Conservation (phyloP, 2,329 filamentous ascomycete species). For the Aspergillus quadrilineatus region DNA sequence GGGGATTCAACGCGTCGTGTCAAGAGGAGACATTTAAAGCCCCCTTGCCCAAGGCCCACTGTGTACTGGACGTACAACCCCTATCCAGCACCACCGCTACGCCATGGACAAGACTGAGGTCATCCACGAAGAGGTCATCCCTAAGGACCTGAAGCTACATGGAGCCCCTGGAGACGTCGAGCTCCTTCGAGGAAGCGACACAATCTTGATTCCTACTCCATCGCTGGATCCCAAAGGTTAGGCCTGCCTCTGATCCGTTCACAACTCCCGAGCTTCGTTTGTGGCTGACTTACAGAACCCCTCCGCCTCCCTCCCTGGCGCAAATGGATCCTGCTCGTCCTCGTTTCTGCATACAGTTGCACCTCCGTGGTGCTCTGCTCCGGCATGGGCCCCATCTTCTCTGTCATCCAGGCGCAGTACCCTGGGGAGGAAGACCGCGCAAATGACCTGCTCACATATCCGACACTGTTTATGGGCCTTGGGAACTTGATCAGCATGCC, state of each 20-base stretch:
- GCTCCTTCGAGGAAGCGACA: slow-evolving; percentile 7
- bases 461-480: slow-evolving; percentile 14
- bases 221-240: slow-evolving; percentile 12
- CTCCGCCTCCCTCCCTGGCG: slow-evolving; percentile 13
- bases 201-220: slow-evolving; percentile 11
- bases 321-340: slow-evolving; percentile 10
- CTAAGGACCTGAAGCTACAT: background rate
- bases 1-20: background rate
- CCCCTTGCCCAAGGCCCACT: too few species aligned
- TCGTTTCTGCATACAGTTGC: slow-evolving; percentile 8
- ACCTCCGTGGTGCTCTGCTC: slow-evolving; percentile 11
- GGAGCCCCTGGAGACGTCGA: slow-evolving; percentile 8
- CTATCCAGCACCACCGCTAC: too few species aligned
- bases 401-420: slow-evolving; percentile 7
- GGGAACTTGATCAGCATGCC: slow-evolving; percentile 16
- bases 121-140: background rate
- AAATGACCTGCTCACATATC: slow-evolving; percentile 16
- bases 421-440: slow-evolving; percentile 3
- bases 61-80: too few species aligned
- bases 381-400: slow-evolving; percentile 15
- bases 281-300: slow-evolving; percentile 4
- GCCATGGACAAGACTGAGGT: slow-evolving; percentile 2
- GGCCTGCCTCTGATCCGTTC: too few species aligned
- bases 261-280: too few species aligned
- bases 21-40: background rate